Evolutionary conservation across 768 basidiomycete genomes (phyloP).

Genomic region (Trametes sanguinea): DNA sequence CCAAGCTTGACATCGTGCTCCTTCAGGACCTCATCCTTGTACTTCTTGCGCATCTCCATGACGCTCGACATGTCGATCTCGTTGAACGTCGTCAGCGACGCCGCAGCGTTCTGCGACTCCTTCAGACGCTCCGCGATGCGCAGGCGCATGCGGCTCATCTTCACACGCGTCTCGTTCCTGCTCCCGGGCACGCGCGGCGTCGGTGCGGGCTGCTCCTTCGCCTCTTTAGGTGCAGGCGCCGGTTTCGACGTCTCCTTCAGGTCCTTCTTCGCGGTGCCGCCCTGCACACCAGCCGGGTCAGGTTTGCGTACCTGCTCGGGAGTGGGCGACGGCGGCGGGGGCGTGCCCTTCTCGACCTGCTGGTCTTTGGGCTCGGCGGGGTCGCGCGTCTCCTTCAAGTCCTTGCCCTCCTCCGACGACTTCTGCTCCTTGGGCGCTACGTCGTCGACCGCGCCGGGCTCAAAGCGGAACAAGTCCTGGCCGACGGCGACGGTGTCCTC

Average conservation of each 20-base stretch:
- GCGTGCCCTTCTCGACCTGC: slow-evolving; percentile 47
- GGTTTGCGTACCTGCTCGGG: slow-evolving; percentile 30
- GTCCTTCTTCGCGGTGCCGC: slow-evolving; percentile 38
- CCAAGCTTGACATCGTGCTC: slow-evolving; percentile 95
- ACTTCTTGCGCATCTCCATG: slow-evolving; percentile 89
- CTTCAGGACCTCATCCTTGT: slow-evolving; percentile 91
- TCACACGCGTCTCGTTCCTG: slow-evolving; percentile 90
- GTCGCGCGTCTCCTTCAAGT: slow-evolving; percentile 40
- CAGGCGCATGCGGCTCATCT: slow-evolving; percentile 98
- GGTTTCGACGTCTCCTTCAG: slow-evolving; percentile 38
- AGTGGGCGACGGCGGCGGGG: slow-evolving; percentile 48
- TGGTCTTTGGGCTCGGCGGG: slow-evolving; percentile 48
- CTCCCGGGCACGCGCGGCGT: slow-evolving; percentile 47
- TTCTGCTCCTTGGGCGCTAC: slow-evolving; percentile 27
- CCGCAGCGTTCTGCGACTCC: slow-evolving; percentile 96
- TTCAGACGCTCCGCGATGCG: slow-evolving; percentile 98
- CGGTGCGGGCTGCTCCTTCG: slow-evolving; percentile 32
- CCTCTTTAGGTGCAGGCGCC: slow-evolving; percentile 27
- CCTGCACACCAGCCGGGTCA: slow-evolving; percentile 34
- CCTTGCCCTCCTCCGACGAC: slow-evolving; percentile 25
- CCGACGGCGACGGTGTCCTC: slow-evolving; percentile 95
- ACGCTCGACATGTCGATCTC: slow-evolving; percentile 99
- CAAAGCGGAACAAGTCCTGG: slow-evolving; percentile 90
- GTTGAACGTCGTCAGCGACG: slow-evolving; percentile 97
- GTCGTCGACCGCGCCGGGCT: slow-evolving; percentile 56